Conservation (phyloP, 2,329 filamentous ascomycete species). For the Fusarium cicatricum region DNA sequence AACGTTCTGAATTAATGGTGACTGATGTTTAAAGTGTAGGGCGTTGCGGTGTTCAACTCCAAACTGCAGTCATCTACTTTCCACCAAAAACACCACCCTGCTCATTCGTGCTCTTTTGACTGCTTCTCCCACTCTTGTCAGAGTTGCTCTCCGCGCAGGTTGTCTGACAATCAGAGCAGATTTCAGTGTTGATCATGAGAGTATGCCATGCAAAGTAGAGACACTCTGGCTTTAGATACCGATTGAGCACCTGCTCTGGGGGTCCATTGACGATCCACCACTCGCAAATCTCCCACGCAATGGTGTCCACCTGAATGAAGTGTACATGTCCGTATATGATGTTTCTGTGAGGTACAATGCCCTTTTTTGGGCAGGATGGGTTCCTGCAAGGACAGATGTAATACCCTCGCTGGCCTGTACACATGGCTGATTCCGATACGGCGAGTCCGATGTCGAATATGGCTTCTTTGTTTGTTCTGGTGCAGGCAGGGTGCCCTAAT, state of each 20-base stretch:
- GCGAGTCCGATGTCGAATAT: neutral
- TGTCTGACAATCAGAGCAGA: slow-evolving; percentile 28
- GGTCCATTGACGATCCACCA: slow-evolving; percentile 41
- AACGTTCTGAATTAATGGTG: too few species aligned
- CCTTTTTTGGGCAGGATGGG: slow-evolving; percentile 30
- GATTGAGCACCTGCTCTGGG: slow-evolving; percentile 40
- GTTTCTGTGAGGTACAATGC: slow-evolving; percentile 25
- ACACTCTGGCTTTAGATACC: slow-evolving; percentile 39
- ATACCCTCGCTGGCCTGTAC: slow-evolving; percentile 39
- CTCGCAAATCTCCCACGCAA: slow-evolving; percentile 39
- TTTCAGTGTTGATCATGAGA: slow-evolving; percentile 19
- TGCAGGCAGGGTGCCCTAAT: neutral
- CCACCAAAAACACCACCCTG: neutral
- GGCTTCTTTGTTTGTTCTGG: neutral
- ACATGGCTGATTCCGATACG: slow-evolving; percentile 23
- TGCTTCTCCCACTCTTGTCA: neutral
- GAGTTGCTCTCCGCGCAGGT: slow-evolving; percentile 16
- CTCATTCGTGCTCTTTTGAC: slow-evolving; percentile 3
- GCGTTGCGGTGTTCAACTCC: too few species aligned
- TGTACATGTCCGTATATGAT: slow-evolving; percentile 34
- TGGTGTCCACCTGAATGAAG: slow-evolving; percentile 32
- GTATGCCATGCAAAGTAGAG: slow-evolving; percentile 35
- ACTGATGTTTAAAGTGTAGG: too few species aligned
- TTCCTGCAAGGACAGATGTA: slow-evolving; percentile 39
- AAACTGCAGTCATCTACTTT: too few species aligned